Percentiles rank a stretch among this genome's conserved stretches.
These are phyloP conservation scores for Sporobolomyces pararoseus DNA, from an alignment of 768 basidiomycete genomes.

Conservation along the genomic window DNA sequence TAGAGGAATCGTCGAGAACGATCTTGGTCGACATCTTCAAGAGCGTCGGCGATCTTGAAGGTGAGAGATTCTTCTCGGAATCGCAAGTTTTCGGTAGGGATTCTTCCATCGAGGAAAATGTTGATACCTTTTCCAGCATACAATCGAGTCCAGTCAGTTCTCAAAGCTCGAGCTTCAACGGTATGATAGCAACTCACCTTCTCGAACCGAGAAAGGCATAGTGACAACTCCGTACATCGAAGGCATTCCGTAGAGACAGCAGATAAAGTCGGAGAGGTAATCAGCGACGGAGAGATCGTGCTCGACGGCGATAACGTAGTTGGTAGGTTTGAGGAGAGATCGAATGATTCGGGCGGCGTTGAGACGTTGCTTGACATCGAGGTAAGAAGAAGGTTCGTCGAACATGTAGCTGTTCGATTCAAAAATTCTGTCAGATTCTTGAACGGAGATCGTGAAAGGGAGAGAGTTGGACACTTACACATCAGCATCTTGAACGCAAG, in stretches of 20 bases:
- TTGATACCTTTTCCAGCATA: slow-evolving; percentile 85
- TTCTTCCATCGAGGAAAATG: slow-evolving; percentile 97
- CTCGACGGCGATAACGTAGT: slow-evolving; percentile 96
- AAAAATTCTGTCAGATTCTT: background rate
- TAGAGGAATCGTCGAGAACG: slow-evolving; percentile 87
- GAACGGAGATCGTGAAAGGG: background rate
- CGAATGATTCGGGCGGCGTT: slow-evolving; percentile 94
- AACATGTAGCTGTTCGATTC: slow-evolving; percentile 77
- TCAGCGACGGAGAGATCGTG: slow-evolving; percentile 98
- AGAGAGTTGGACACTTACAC: slow-evolving; percentile 61
- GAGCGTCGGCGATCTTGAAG: slow-evolving; percentile 96
- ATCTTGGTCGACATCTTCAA: slow-evolving; percentile 79
- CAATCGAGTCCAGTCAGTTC: background rate
- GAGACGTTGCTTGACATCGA: slow-evolving; percentile 92
- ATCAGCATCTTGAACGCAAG: slow-evolving; percentile 89
- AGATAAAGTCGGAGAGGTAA: slow-evolving; percentile 97
- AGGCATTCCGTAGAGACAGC: slow-evolving; percentile 94
- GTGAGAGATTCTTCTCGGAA: slow-evolving; percentile 93
- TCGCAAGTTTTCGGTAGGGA: slow-evolving; percentile 95
- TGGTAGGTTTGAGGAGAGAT: slow-evolving; percentile 69
- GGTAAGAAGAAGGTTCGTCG: slow-evolving; percentile 96
- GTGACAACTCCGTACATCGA: slow-evolving; percentile 98
- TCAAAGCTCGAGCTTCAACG: background rate
- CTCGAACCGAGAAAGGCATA: slow-evolving; percentile 95
- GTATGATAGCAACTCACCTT: slow-evolving; percentile 51